These are phyloP conservation scores for Pyrenochaeta sp. DNA, from an alignment of 2,329 filamentous ascomycete species.

Conservation along the genomic window DNA sequence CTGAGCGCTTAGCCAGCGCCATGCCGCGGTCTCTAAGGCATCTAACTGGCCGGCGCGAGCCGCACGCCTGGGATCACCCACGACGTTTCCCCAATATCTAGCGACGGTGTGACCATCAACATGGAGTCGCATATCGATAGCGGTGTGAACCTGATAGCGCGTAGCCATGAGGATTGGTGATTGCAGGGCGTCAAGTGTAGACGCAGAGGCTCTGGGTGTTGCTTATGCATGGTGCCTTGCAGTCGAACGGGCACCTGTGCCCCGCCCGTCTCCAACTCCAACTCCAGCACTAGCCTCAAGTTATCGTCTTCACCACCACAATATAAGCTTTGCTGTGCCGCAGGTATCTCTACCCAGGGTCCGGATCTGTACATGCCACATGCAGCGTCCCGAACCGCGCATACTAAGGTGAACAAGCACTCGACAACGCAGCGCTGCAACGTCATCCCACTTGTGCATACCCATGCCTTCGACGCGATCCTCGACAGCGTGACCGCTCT, in stretches of 20 bases:
- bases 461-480: slow-evolving; percentile 26
- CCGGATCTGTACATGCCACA: slow-evolving; percentile 7
- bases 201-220: slow-evolving; percentile 13
- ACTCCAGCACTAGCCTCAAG: background rate
- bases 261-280: background rate
- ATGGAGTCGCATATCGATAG: slow-evolving; percentile 13
- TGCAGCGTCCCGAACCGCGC: slow-evolving; percentile 21
- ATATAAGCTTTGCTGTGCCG: slow-evolving; percentile 11
- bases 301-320: slow-evolving; percentile 1
- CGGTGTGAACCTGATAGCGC: slow-evolving; percentile 24
- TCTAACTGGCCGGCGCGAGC: slow-evolving; percentile 30
- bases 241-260: slow-evolving; percentile 3
- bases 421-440: slow-evolving; percentile 32
- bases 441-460: slow-evolving; percentile 39
- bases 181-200: slow-evolving; percentile 1
- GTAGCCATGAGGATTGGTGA: slow-evolving; percentile 15
- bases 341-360: background rate
- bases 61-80: slow-evolving; percentile 41
- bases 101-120: slow-evolving; percentile 35
- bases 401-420: slow-evolving; percentile 16
- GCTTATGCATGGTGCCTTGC: slow-evolving; percentile 29
- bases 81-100: slow-evolving; percentile 16
- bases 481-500: slow-evolving; percentile 16
- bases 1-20: slow-evolving; percentile 38
- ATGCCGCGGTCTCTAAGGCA: slow-evolving; percentile 17